These are phyloP conservation scores for Beauveria asiatica DNA, from an alignment of 2,329 filamentous ascomycete genomes.

Conservation along the genomic window DNA sequence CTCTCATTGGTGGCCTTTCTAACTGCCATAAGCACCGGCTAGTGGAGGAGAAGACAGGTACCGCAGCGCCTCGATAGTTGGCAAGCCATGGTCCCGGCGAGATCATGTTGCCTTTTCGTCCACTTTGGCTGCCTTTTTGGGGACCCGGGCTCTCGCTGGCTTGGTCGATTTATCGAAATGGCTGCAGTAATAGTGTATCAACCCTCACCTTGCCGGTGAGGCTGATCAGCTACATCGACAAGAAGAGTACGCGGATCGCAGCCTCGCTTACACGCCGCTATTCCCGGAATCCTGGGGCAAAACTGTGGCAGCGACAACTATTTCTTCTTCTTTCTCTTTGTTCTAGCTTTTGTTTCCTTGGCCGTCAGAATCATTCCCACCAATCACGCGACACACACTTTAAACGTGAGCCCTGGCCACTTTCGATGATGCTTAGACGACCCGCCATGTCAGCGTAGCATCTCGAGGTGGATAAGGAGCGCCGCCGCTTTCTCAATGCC, in stretches of 20 bases:
- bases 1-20: neutral
- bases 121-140: neutral
- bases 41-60: neutral
- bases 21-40: neutral
- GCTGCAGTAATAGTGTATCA: neutral
- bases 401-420: neutral
- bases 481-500: neutral
- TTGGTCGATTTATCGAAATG: neutral
- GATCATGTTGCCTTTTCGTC: neutral
- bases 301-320: neutral
- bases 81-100: neutral
- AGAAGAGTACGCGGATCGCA: neutral
- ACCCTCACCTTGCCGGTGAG: neutral
- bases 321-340: neutral
- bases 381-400: neutral
- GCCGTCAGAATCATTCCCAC: neutral
- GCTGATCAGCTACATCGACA: neutral
- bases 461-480: neutral
- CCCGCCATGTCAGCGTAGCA: conserved; percentile 10
- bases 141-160: neutral
- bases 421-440: neutral
- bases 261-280: neutral
- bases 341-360: neutral
- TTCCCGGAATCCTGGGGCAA: too few species aligned
- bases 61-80: neutral